Conservation (phyloP, 331 rosid genomes). For the Phaseolus coccineus region DNA sequence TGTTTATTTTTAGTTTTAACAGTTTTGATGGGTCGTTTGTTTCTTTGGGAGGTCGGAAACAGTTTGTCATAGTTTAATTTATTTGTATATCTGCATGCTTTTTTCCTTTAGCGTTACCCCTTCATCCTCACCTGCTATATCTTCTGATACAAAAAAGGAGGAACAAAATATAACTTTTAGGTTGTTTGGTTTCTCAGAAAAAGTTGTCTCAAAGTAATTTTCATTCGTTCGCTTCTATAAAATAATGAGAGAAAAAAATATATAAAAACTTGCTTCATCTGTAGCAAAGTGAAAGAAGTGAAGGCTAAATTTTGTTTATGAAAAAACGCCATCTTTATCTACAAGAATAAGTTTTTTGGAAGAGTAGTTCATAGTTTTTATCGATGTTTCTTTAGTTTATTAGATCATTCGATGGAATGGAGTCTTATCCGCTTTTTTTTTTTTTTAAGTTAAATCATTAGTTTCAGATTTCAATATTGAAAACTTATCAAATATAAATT, state of each 20-base stretch:
- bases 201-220: too few relatives aligned
- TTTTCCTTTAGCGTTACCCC: background rate
- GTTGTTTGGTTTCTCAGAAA: background rate
- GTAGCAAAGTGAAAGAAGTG: background rate
- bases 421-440: too few relatives aligned
- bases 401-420: background rate
- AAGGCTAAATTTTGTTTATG: background rate
- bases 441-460: too few relatives aligned
- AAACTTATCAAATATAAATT: too few relatives aligned
- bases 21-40: conserved; percentile 54
- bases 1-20: conserved; percentile 32
- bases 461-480: too few relatives aligned
- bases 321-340: background rate
- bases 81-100: conserved; percentile 43
- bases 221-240: background rate
- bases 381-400: background rate
- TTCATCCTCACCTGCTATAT: background rate
- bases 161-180: background rate
- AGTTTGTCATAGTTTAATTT: conserved; percentile 37
- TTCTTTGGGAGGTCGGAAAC: conserved; percentile 26
- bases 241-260: background rate
- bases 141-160: background rate
- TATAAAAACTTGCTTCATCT: background rate
- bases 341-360: too few relatives aligned
- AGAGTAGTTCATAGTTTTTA: background rate